Percentiles rank a stretch among this genome's conserved stretches.
These are phyloP conservation scores for Pseudogymnoascus sp. DNA, from an alignment of 2,329 filamentous ascomycete genomes.

Conservation along the genomic window DNA sequence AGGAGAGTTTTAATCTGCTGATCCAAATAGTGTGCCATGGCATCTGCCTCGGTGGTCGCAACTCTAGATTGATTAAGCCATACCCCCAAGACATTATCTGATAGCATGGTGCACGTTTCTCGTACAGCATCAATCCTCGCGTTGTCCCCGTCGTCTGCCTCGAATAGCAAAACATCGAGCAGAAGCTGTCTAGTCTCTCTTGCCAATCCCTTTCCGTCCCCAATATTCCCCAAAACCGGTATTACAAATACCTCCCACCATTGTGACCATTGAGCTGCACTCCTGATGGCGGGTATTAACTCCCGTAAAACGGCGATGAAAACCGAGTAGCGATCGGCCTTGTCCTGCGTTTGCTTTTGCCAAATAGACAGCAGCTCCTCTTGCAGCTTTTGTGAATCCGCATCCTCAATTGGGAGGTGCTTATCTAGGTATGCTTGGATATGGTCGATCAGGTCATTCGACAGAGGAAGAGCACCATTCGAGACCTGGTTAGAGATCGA, in stretches of 20 bases:
- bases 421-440: slow-evolving; percentile 63
- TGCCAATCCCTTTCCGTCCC: slow-evolving; percentile 55
- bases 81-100: slow-evolving; percentile 47
- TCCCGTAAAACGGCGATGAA: slow-evolving; percentile 62
- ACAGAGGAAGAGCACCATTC: slow-evolving; percentile 52
- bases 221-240: slow-evolving; percentile 49
- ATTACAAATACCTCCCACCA: slow-evolving; percentile 65
- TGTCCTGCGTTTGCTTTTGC: slow-evolving; percentile 53
- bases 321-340: slow-evolving; percentile 50
- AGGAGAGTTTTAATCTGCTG: slow-evolving; percentile 39
- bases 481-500: slow-evolving; percentile 46
- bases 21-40: slow-evolving; percentile 39
- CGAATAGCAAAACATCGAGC: slow-evolving; percentile 56
- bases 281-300: slow-evolving; percentile 57
- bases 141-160: slow-evolving; percentile 47
- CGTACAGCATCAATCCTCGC: slow-evolving; percentile 38
- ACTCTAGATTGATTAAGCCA: slow-evolving; percentile 46
- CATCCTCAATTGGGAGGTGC: slow-evolving; percentile 60
- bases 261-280: slow-evolving; percentile 53
- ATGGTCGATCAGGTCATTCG: slow-evolving; percentile 54
- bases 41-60: slow-evolving; percentile 33
- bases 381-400: slow-evolving; percentile 61
- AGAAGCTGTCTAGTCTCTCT: slow-evolving; percentile 59
- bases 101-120: slow-evolving; percentile 42
- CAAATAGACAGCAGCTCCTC: slow-evolving; percentile 65